These are phyloP conservation scores for Phialophora chinensis DNA, from an alignment of 2,329 filamentous ascomycete species.

Conservation along the genomic window DNA sequence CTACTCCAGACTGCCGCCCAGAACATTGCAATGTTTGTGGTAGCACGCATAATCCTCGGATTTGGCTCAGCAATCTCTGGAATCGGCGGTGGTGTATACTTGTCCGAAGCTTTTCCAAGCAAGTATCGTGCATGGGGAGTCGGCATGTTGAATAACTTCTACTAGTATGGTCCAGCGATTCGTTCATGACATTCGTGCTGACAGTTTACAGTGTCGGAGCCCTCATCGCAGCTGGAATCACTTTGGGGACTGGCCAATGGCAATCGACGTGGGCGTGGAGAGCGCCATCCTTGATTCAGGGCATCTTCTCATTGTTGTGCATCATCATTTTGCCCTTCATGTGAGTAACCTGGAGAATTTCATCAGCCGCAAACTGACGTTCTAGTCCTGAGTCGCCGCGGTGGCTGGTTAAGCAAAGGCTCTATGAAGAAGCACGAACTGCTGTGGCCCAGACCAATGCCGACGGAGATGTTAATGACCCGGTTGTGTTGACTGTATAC, in stretches of 20 bases:
- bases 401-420: conserved; percentile 38
- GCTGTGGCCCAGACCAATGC: conserved; percentile 20
- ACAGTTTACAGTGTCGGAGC: conserved; percentile 42
- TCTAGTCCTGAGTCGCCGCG: conserved; percentile 27
- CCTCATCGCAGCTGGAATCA: conserved; percentile 56
- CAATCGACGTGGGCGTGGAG: conserved; percentile 30
- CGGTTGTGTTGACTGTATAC: conserved; percentile 15
- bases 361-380: background rate
- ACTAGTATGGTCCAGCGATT: conserved; percentile 4
- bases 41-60: conserved; percentile 22
- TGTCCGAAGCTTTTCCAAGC: conserved; percentile 17
- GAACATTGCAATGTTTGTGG: conserved; percentile 48
- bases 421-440: conserved; percentile 30
- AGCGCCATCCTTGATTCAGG: conserved; percentile 21
- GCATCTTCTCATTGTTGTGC: conserved; percentile 28
- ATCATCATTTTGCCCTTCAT: conserved; percentile 50
- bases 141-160: conserved; percentile 15
- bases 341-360: conserved; percentile 25
- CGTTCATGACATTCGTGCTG: background rate
- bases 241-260: conserved; percentile 46
- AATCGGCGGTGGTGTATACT: conserved; percentile 10
- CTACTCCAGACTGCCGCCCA: conserved; percentile 64
- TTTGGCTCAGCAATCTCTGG: conserved; percentile 9
- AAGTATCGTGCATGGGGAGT: conserved; percentile 15
- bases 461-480: conserved; percentile 19